phyloP scores from a whole-genome alignment of 1,284 basidiomycete species.

The Fomitiporia mediterranea region DNA sequence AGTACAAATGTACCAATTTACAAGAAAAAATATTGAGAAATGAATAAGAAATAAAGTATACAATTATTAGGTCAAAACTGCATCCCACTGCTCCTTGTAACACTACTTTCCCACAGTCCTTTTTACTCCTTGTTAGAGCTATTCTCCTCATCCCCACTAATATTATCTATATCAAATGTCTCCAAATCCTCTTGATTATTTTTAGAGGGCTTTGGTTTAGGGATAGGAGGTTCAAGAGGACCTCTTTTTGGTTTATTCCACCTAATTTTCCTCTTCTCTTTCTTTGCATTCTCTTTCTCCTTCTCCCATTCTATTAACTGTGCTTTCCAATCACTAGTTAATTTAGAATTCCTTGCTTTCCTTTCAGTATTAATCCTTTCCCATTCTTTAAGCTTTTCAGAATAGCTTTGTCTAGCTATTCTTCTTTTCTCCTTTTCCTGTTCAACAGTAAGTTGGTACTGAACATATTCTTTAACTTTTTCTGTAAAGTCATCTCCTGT shows the following conservation, averaged over 20 bases:
- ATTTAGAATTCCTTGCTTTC: not conserved
- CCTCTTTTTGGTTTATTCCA: not conserved
- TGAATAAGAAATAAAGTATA: too few species aligned
- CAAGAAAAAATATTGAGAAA: too few species aligned
- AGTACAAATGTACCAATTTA: too few species aligned
- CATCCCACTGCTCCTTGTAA: too few species aligned
- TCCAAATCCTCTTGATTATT: not conserved
- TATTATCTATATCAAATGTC: not conserved
- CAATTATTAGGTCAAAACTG: too few species aligned
- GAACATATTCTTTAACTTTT: not conserved
- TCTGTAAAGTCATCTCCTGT: conserved; percentile 2
- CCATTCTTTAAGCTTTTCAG: not conserved
- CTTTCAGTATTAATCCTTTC: not conserved
- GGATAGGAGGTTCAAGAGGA: not conserved
- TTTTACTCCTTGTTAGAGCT: too few species aligned
- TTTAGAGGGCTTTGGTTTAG: not conserved
- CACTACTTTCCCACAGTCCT: too few species aligned
- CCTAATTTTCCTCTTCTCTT: not conserved
- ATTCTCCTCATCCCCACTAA: too few species aligned
- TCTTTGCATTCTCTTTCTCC: not conserved
- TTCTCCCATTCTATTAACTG: not conserved
- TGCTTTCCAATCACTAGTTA: not conserved
- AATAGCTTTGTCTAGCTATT: not conserved
- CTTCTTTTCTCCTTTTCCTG: not conserved
- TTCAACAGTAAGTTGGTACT: not conserved